These are phyloP conservation scores for Euphorbia corollata DNA, from an alignment of 441 rosid species.

Conservation along the genomic window DNA sequence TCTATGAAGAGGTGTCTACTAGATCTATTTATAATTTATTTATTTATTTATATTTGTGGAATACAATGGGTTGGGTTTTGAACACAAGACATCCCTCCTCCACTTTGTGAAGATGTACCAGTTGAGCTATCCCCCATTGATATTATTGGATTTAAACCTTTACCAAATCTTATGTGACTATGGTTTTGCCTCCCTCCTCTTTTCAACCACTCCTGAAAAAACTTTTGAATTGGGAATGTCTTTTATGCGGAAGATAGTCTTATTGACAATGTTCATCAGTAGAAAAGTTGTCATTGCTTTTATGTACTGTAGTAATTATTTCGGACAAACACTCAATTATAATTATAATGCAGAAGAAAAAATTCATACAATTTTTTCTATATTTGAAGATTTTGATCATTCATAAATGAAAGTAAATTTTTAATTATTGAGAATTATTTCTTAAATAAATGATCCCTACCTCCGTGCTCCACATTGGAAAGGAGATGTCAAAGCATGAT, in stretches of 20 bases:
- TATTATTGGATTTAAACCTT: constrained; percentile 19
- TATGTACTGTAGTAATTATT: background rate
- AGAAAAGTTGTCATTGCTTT: background rate
- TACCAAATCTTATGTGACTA: background rate
- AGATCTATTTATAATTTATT: constrained; percentile 20
- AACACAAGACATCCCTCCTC: background rate
- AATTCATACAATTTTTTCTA: background rate
- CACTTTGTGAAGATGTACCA: background rate
- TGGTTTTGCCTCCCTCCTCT: background rate
- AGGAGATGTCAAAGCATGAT: background rate
- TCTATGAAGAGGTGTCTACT: constrained; percentile 65
- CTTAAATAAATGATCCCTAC: too few species aligned
- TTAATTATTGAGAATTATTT: too few species aligned
- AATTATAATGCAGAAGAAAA: background rate
- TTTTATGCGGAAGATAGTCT: background rate
- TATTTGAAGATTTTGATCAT: background rate
- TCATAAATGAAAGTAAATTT: background rate
- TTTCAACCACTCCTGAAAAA: background rate
- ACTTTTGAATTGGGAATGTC: background rate
- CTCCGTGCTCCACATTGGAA: too few species aligned
- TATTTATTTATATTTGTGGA: background rate
- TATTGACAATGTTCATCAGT: background rate
- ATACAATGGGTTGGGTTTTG: background rate
- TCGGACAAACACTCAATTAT: too few species aligned
- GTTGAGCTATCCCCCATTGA: background rate